Evolutionary conservation across 2,329 filamentous ascomycete genomes (phyloP).

Genomic region (Hypoxylon sp.): DNA sequence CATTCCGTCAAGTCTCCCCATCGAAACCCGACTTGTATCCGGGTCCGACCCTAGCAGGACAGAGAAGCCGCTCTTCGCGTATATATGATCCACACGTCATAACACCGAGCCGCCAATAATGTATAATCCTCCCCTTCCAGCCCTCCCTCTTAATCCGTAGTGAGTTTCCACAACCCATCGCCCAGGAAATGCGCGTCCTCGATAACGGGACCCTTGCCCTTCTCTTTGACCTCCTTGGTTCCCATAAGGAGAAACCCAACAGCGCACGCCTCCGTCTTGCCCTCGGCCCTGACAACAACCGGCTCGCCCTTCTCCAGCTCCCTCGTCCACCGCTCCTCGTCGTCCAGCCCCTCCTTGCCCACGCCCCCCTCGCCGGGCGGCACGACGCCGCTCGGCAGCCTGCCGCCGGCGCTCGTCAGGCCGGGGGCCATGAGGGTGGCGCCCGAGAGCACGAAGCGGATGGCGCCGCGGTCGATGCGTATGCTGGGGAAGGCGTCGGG

Average conservation of each 20-base stretch:
- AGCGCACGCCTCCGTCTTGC: slow-evolving; percentile 89
- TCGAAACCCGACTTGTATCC: too few species aligned
- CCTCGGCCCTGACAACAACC: slow-evolving; percentile 90
- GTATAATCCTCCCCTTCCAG: neutral
- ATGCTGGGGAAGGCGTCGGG: slow-evolving; percentile 84
- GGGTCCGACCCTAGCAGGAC: too few species aligned
- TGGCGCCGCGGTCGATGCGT: slow-evolving; percentile 93
- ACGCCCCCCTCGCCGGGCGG: slow-evolving; percentile 28
- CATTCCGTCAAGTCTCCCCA: too few species aligned
- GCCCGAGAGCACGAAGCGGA: slow-evolving; percentile 93
- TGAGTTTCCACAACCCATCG: slow-evolving; percentile 88
- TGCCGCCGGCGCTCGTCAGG: slow-evolving; percentile 82
- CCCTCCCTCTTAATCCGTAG: slow-evolving; percentile 51
- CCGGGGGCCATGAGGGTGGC: slow-evolving; percentile 97
- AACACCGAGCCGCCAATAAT: neutral
- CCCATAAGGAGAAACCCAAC: slow-evolving; percentile 85
- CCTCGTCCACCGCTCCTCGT: slow-evolving; percentile 65
- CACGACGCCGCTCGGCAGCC: slow-evolving; percentile 67
- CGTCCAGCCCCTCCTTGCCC: slow-evolving; percentile 53
- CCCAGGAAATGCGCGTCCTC: slow-evolving; percentile 94
- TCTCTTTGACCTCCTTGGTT: slow-evolving; percentile 90
- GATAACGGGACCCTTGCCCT: slow-evolving; percentile 92
- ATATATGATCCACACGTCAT: neutral
- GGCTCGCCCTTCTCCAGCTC: slow-evolving; percentile 83
- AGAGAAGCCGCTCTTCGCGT: too few species aligned